Conservation (phyloP, 495 filamentous ascomycete genomes). For the Aspergillus affinis region DNA sequence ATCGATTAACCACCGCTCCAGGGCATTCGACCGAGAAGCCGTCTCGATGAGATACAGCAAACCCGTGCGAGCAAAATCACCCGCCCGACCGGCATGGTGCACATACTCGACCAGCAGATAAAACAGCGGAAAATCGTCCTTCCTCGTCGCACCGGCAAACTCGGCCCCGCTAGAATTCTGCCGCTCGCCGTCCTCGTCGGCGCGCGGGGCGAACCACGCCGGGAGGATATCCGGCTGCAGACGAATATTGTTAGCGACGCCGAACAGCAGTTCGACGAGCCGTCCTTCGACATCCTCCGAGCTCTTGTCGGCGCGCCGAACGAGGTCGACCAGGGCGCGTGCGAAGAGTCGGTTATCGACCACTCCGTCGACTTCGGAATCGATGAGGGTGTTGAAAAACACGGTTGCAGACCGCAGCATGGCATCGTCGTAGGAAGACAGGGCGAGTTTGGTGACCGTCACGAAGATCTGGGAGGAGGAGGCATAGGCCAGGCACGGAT, state of each 20-base stretch:
- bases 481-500: slow-evolving; percentile 84
- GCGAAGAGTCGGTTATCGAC: slow-evolving; percentile 83
- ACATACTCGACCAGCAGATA: slow-evolving; percentile 95
- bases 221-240: slow-evolving; percentile 79
- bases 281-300: slow-evolving; percentile 77
- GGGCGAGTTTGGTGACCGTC: slow-evolving; percentile 80
- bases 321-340: slow-evolving; percentile 74
- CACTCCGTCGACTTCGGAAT: slow-evolving; percentile 93
- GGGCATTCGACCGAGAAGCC: slow-evolving; percentile 71
- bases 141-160: slow-evolving; percentile 83
- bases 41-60: slow-evolving; percentile 95
- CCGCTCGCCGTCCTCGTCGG: slow-evolving; percentile 40
- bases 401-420: slow-evolving; percentile 78
- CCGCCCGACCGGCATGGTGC: slow-evolving; percentile 86
- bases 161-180: slow-evolving; percentile 52
- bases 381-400: slow-evolving; percentile 85
- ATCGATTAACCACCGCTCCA: slow-evolving; percentile 96
- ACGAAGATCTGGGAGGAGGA: slow-evolving; percentile 83
- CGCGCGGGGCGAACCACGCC: slow-evolving; percentile 73
- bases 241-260: slow-evolving; percentile 90
- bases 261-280: slow-evolving; percentile 89
- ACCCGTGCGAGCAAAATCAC: slow-evolving; percentile 96
- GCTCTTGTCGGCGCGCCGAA: slow-evolving; percentile 54
- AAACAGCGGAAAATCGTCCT: slow-evolving; percentile 92
- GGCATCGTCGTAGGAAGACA: slow-evolving; percentile 72